A percentile compares a stretch with the other conserved stretches of the same genome.
These are phyloP conservation scores for Dryas drummondii DNA, from an alignment of 306 rosid genomes.

Conservation along the genomic window DNA sequence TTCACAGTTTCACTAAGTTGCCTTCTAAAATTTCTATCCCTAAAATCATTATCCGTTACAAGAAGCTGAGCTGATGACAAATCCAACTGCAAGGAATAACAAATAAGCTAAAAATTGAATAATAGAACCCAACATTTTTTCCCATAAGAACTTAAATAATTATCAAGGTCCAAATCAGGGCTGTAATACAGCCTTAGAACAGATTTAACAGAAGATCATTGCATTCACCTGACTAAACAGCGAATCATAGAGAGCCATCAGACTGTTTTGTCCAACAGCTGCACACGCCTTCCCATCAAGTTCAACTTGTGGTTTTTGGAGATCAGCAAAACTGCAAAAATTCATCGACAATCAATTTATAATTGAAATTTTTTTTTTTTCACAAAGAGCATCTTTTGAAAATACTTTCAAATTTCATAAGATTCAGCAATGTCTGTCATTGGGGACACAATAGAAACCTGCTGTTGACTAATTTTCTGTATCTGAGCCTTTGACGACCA, in stretches of 20 bases:
- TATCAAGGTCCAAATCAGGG: background rate
- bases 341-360: slow-evolving; percentile 13
- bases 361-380: background rate
- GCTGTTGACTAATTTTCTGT: slow-evolving; percentile 79
- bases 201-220: slow-evolving; percentile 7
- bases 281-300: slow-evolving; percentile 99
- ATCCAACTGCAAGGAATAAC: slow-evolving; percentile 65
- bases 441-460: slow-evolving; percentile 42
- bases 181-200: background rate
- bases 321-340: slow-evolving; percentile 83
- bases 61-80: slow-evolving; percentile 95
- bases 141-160: background rate
- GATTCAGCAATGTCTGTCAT: slow-evolving; percentile 3
- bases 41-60: slow-evolving; percentile 92
- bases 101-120: slow-evolving; percentile 23
- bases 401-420: background rate
- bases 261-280: slow-evolving; percentile 92
- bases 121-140: background rate
- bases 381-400: background rate
- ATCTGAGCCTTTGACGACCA: slow-evolving; percentile 93
- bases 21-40: slow-evolving; percentile 83
- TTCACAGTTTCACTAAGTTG: slow-evolving; percentile 80
- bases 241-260: slow-evolving; percentile 90
- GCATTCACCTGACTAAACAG: slow-evolving; percentile 81
- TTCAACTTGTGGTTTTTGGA: slow-evolving; percentile 92